phyloP scores from a whole-genome alignment of 306 rosid species.

The Casuarina glauca region DNA sequence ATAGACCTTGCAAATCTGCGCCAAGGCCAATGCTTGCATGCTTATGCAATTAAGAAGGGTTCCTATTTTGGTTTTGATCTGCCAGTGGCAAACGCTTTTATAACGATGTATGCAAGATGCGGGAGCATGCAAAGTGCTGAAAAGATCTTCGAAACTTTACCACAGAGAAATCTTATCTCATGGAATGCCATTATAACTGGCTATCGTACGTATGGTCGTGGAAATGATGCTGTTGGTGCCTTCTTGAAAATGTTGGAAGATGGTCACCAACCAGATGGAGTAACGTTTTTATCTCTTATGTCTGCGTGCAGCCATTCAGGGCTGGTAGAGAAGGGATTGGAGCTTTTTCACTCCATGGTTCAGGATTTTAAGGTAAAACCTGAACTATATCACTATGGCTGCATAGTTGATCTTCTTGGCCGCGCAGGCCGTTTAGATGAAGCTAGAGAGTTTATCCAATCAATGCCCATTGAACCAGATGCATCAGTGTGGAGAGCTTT shows the following conservation, averaged over 20 bases:
- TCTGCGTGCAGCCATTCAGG: slow-evolving; percentile 61
- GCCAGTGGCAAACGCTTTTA: slow-evolving; percentile 42
- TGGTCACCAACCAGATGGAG: slow-evolving; percentile 37
- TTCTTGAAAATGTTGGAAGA: slow-evolving; percentile 37
- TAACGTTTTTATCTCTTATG: slow-evolving; percentile 40
- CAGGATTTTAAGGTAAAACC: slow-evolving; percentile 39
- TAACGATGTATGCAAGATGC: slow-evolving; percentile 47
- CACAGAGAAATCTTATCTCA: slow-evolving; percentile 35
- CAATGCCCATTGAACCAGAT: slow-evolving; percentile 41
- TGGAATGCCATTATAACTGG: slow-evolving; percentile 55
- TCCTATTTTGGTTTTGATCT: slow-evolving; percentile 18
- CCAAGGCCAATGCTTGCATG: slow-evolving; percentile 48
- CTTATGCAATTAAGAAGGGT: slow-evolving; percentile 31
- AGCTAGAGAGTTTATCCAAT: slow-evolving; percentile 41
- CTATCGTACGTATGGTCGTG: slow-evolving; percentile 42
- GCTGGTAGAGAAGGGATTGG: slow-evolving; percentile 36
- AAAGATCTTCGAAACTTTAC: slow-evolving; percentile 32
- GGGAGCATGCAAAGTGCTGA: slow-evolving; percentile 46
- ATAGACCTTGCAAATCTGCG: slow-evolving; percentile 41
- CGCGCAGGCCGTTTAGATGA: slow-evolving; percentile 44
- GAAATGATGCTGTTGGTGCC: slow-evolving; percentile 40
- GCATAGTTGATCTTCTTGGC: slow-evolving; percentile 51
- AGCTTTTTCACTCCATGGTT: slow-evolving; percentile 42
- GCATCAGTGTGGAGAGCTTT: slow-evolving; percentile 57
- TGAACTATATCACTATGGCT: slow-evolving; percentile 48